Base-by-base conservation (phyloP, 192 early-diverging fungal species). In the Phlyctochytrium arcticum region DNA sequence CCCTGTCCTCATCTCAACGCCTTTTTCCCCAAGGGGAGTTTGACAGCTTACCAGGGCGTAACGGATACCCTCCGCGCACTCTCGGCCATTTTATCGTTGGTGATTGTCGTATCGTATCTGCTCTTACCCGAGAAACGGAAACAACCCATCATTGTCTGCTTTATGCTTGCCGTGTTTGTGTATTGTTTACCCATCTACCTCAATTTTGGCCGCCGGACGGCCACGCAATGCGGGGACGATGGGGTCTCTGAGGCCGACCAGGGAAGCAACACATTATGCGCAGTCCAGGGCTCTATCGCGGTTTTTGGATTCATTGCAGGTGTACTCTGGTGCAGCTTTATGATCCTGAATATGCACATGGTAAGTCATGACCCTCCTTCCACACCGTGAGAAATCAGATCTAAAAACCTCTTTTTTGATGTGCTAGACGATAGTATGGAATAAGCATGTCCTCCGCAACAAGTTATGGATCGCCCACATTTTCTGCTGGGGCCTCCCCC, bases 31-130 rank as follows among this genome's bases (percentile, higher is more conserved):
- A 37, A 37, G 31, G 21, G 32, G 4, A 61, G 48, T 21, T 24
- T 61, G 5, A 6, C 15, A 23, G 12, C 12, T 10, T 46, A 48
- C 19, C 46, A 47, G 29, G 17, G 29, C n/a, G 59, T 61, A 9
- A 61, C 59, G 6, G 59, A 61, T 24, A 6, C 59, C 17, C 6
- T 61, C n/a, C 59, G 59, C 46, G 59, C 44, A 5, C 10, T 61
- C 5, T 61, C 59, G 23, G 59, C 59, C 5, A 1, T 61, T 27
- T 31, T 61, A 31, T 21, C 59, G 8, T 17, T 17, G 19, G 42
- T 61, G 21, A 48, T 61, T 33, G 31, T 61, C 42, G 19, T 46
- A 35, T 61, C 59, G 8, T 48, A 44, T 29, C 17, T 31, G 5
- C 6, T 61, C 4, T 12, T 48, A 24, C 59, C 23, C 17, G 23